phyloP scores from a whole-genome alignment of 2,329 filamentous ascomycete genomes.

The Aspergillus pseudoglaucus region DNA sequence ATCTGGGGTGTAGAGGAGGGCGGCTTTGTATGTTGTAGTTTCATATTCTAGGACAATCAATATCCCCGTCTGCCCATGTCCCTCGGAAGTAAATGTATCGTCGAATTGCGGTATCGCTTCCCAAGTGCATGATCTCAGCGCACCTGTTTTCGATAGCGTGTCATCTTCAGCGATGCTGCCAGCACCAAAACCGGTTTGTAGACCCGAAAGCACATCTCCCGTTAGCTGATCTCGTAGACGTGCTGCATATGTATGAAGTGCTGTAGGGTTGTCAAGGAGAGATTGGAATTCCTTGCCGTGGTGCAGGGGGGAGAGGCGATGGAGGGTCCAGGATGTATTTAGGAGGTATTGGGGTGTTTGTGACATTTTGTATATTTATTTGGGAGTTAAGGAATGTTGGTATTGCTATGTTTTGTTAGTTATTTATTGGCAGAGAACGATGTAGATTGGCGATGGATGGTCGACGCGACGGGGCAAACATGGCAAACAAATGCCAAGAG shows the following conservation, averaged over 20 bases:
- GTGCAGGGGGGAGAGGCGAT: conserved; percentile 50
- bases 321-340: conserved; percentile 49
- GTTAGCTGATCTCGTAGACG: conserved; percentile 45
- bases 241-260: conserved; percentile 41
- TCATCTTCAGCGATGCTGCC: conserved; percentile 24
- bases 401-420: not conserved
- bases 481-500: conserved; percentile 7
- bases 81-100: conserved; percentile 18
- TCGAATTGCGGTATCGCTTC: conserved; percentile 22
- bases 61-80: conserved; percentile 38
- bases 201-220: conserved; percentile 42
- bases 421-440: not conserved
- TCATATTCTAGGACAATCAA: conserved; percentile 46
- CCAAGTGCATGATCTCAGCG: conserved; percentile 45
- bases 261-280: conserved; percentile 27
- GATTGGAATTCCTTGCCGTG: conserved; percentile 35
- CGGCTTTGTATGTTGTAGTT: conserved; percentile 43
- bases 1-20: conserved; percentile 39
- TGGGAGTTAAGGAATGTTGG: conserved; percentile 16
- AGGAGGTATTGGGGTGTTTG: conserved; percentile 37
- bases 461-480: conserved; percentile 4
- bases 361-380: not conserved
- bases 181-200: conserved; percentile 33
- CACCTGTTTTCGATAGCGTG: conserved; percentile 39
- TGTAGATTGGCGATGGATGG: not conserved